Percentiles rank a stretch among this genome's conserved stretches.
phyloP scores from a whole-genome alignment of 352 stramenopile genomes.

The Globisporangium polare region DNA sequence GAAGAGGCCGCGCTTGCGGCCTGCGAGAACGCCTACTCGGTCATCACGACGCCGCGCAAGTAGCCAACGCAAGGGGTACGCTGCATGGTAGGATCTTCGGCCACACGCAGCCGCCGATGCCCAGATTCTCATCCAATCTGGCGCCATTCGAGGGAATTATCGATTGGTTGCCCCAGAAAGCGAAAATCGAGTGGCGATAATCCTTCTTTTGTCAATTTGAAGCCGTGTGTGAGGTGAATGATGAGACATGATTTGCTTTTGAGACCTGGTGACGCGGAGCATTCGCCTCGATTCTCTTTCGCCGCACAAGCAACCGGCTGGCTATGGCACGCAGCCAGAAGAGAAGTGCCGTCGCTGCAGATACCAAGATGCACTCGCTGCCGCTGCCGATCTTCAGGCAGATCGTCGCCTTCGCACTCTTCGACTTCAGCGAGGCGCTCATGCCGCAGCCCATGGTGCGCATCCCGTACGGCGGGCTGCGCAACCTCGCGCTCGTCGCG shows the following conservation, averaged over 20 bases:
- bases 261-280: background rate
- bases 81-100: too few relatives aligned
- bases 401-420: conserved; percentile 27
- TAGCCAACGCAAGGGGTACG: conserved; percentile 8
- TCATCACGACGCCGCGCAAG: conserved; percentile 57
- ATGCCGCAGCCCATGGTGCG: conserved; percentile 6
- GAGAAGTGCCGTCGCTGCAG: background rate
- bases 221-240: too few relatives aligned
- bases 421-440: conserved; percentile 17
- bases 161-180: background rate
- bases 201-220: too few relatives aligned
- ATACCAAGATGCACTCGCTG: conserved; percentile 6
- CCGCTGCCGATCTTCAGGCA: conserved; percentile 30
- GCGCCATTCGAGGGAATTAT: background rate
- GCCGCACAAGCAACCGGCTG: background rate
- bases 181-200: background rate
- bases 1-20: conserved; percentile 54
- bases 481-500: conserved; percentile 27
- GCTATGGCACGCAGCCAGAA: background rate
- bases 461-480: conserved; percentile 10
- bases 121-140: background rate
- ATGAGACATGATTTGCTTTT: too few relatives aligned
- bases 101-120: too few relatives aligned
- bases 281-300: background rate
- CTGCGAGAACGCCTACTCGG: conserved; percentile 51